phyloP scores from a whole-genome alignment of 495 filamentous ascomycete species.

The Daldinia bambusicola region DNA sequence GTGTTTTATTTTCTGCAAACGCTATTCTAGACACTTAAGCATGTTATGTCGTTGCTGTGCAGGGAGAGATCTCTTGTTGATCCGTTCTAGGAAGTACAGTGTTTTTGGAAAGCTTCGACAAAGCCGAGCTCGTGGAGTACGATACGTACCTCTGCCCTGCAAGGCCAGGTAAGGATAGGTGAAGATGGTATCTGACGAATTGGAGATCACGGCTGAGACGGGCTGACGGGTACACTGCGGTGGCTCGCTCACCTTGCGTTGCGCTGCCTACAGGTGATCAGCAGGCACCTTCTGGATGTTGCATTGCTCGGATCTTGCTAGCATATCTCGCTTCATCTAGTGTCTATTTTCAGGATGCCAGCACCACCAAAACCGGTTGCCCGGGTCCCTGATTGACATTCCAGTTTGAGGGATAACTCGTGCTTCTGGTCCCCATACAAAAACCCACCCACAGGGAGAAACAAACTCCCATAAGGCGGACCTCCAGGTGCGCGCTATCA shows the following conservation, averaged over 20 bases:
- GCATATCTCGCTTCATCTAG: slow-evolving; percentile 40
- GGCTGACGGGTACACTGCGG: slow-evolving; percentile 21
- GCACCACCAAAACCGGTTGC: slow-evolving; percentile 23
- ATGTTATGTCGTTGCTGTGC: not conserved
- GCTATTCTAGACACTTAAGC: not conserved
- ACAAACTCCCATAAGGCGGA: slow-evolving; percentile 19
- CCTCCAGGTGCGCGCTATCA: not conserved
- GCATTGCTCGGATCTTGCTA: slow-evolving; percentile 42
- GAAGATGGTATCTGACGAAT: slow-evolving; percentile 37
- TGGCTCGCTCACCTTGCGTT: slow-evolving; percentile 29
- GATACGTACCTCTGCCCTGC: slow-evolving; percentile 12
- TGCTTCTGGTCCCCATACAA: slow-evolving; percentile 21
- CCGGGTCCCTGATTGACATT: slow-evolving; percentile 32
- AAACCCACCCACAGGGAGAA: slow-evolving; percentile 29
- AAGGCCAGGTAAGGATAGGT: not conserved
- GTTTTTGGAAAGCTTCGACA: slow-evolving; percentile 19
- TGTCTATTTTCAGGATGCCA: slow-evolving; percentile 37
- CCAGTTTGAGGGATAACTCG: slow-evolving; percentile 11
- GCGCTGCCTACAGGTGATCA: slow-evolving; percentile 35
- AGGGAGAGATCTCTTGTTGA: slow-evolving; percentile 19
- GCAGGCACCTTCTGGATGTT: slow-evolving; percentile 44
- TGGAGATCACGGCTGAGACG: slow-evolving; percentile 16
- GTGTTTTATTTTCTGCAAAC: slow-evolving; percentile 5
- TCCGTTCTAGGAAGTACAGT: slow-evolving; percentile 26
- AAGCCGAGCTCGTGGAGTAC: slow-evolving; percentile 8